Base-by-base conservation (phyloP, 192 early-diverging fungal genomes). In the Linnemannia exigua region DNA sequence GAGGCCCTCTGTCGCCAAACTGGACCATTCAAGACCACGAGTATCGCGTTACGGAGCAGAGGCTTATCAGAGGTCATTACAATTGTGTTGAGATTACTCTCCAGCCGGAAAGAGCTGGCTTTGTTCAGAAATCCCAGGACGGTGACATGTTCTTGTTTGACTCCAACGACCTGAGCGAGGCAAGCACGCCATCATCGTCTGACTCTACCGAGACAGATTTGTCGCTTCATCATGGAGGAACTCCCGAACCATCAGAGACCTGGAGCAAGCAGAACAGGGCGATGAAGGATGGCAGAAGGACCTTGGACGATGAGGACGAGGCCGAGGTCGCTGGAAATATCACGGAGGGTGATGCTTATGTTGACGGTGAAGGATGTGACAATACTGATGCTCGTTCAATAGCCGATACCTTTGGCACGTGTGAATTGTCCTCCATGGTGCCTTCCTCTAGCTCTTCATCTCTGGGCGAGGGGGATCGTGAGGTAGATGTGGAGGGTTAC, bases 391-490 rank as follows among this genome's bases (percentile, higher is more conserved):
- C 11, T 31, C 58, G 28, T 33, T 63, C 58, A 63, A 61, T 8
- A 31, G 14, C 58, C 28, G 58, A 63, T 11, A 63, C 58, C 28
- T 63, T 63, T 63, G 58, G 28, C 2, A 36, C 38, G 19, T 44
- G 74, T 7, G 52, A 44, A 41, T 3, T 36, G 2, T 77, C 76
- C 6, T 76, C 75, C 6, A 7, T 68, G 15, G 16, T 51, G 48
- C 76, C 66, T 9, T 70, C 76, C 11, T 20, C 67, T 31, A 48
- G 31, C 0, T 70, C 46, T 12, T 77, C 76, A 17, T 28, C 28
- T 25, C 2, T 71, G 14, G 77, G 51, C 17, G 67, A 63, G 19
- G 69, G 58, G 5, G 77, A 79, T 47, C n/a, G n/a, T 5, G 44
- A 67, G 20, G 38, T 33, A n/a, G 41, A 46, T 20, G 44, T 48